These are phyloP conservation scores for Myxozyma monticola DNA, from an alignment of 805 yeast species.

Conservation along the genomic window DNA sequence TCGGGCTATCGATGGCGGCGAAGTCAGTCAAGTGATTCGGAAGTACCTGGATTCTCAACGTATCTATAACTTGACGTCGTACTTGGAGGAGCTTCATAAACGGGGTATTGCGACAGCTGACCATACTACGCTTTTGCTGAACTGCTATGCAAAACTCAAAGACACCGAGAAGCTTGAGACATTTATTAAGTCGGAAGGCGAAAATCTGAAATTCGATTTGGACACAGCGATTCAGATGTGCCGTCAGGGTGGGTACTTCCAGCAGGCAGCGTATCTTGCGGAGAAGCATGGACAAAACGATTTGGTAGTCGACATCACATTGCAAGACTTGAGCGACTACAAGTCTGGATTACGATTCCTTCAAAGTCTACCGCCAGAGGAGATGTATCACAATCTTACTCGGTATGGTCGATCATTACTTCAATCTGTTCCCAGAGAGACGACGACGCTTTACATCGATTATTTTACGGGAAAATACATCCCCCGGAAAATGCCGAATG, in stretches of 20 bases:
- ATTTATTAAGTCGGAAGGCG: constrained; percentile 52
- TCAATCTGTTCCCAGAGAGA: constrained; percentile 70
- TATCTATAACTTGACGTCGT: constrained; percentile 61
- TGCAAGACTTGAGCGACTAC: constrained; percentile 64
- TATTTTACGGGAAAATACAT: constrained; percentile 84
- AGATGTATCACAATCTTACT: constrained; percentile 67
- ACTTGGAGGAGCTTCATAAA: constrained; percentile 60
- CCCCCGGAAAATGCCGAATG: constrained; percentile 40
- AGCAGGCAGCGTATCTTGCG: constrained; percentile 69
- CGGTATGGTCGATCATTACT: constrained; percentile 66
- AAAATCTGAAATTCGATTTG: constrained; percentile 55
- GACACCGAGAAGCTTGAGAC: constrained; percentile 54
- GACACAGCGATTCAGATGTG: constrained; percentile 67
- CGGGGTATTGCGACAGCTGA: constrained; percentile 63
- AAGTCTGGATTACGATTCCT: constrained; percentile 63
- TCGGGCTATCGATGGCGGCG: constrained; percentile 54
- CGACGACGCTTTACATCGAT: constrained; percentile 77
- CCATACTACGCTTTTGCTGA: constrained; percentile 76
- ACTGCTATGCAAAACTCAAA: constrained; percentile 77
- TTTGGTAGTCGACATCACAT: constrained; percentile 70
- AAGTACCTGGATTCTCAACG: constrained; percentile 77
- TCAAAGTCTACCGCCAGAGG: constrained; percentile 69
- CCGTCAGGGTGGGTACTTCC: constrained; percentile 66
- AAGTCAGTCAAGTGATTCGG: constrained; percentile 74
- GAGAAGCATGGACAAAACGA: constrained; percentile 70